Evolutionary conservation across 768 basidiomycete genomes (phyloP).

Genomic region (Mrakia frigida): DNA sequence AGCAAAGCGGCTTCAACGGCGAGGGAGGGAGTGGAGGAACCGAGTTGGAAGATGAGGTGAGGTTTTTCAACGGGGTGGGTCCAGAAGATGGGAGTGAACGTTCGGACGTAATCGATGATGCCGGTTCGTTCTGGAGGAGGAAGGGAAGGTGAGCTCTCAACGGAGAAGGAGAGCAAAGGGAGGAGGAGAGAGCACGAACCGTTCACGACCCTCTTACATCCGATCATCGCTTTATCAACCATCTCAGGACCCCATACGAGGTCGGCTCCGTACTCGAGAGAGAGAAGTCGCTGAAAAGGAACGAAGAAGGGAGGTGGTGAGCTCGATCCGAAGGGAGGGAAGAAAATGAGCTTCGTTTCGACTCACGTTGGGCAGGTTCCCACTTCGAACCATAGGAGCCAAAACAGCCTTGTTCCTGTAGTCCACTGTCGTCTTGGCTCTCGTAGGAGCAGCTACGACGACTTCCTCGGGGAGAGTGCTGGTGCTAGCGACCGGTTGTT

Average conservation of each 20-base stretch:
- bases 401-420: constrained; percentile 87
- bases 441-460: neutral
- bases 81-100: constrained; percentile 74
- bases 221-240: constrained; percentile 91
- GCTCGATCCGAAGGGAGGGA: neutral
- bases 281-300: constrained; percentile 50
- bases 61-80: constrained; percentile 93
- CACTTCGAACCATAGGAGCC: constrained; percentile 98
- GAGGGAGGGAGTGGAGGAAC: constrained; percentile 78
- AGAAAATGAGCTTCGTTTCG: constrained; percentile 24
- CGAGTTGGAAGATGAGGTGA: constrained; percentile 66
- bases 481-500: constrained; percentile 15
- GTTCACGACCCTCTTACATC: constrained; percentile 75
- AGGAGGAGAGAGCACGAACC: constrained; percentile 51
- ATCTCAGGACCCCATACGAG: constrained; percentile 96
- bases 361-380: constrained; percentile 48
- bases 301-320: neutral
- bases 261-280: constrained; percentile 86
- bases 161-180: constrained; percentile 32
- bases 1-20: constrained; percentile 86
- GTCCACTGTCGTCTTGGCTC: constrained; percentile 42
- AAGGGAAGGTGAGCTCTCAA: neutral
- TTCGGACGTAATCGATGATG: constrained; percentile 75
- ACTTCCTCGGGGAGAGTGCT: neutral
- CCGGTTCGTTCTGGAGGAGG: constrained; percentile 64